Evolutionary conservation across 306 rosid species (phyloP), one percentile per base, ranked within the genome.

Genomic region (Lathyrus aphaca): DNA sequence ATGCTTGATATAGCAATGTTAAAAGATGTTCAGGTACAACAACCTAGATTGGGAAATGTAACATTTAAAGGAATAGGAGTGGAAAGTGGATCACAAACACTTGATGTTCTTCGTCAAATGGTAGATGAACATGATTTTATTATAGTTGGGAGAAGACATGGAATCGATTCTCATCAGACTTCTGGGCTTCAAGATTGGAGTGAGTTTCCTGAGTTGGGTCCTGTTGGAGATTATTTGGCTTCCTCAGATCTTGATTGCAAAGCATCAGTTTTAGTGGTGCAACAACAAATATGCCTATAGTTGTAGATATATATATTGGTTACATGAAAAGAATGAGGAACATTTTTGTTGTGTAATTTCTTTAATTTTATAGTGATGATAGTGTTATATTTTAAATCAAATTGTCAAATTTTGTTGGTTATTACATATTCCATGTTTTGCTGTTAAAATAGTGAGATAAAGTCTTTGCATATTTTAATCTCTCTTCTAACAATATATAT

Each of bases 131-230:
- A 71, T 56, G 84, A 89, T 37, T 71, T 81, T 38, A 55, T 89
- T 2, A 50, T 89, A 51, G 90, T 85, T 40, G 96, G 96, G 30
- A 86, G 90, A 56, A 43, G 84, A 4, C 17, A 79, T 38, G 77
- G 71, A 3, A 49, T 70, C 4, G 37, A 67, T 3, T 79, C 60
- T 1, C 81, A 72, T 44, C 83, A 81, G 17, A 86, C 86, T 0
- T 27, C 60, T 3, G 87, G 84, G 10, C 83, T 86, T 30, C 18
- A 65, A 15, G 80, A 83, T 53, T 89, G 92, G 92, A 81, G 74
- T 77, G 96, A 89, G 63, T 84, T 84, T 27, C 70, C 81, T 8
- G 92, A 89, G 67, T 70, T 89, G 21, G 96, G 92, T 23, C 44
- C 69, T 0, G 10, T 86, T 7, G 92, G 92, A 32, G 96, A 89